These are phyloP conservation scores for Protea cynaroides DNA, from an alignment of 164 flowering plant species.

Conservation along the genomic window DNA sequence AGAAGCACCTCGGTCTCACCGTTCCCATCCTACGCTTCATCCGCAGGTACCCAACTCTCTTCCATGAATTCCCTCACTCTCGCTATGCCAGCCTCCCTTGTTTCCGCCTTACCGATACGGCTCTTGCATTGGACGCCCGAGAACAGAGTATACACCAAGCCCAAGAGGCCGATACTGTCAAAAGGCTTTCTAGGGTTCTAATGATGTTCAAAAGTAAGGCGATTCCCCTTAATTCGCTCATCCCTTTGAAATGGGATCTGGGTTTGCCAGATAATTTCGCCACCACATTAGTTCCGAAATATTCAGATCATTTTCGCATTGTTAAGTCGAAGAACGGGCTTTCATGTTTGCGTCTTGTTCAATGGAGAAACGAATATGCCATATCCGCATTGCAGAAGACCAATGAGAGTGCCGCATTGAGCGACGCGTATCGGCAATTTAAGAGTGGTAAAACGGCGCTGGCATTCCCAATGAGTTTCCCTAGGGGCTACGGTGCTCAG, in stretches of 20 bases:
- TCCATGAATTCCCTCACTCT: conserved; percentile 65
- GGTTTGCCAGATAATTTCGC: conserved; percentile 76
- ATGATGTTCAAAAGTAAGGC: conserved; percentile 55
- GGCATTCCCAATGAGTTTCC: conserved; percentile 80
- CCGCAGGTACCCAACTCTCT: conserved; percentile 81
- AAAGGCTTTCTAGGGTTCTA: conserved; percentile 57
- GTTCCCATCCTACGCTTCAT: conserved; percentile 87
- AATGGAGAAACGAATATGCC: conserved; percentile 68
- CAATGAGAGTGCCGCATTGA: conserved; percentile 34
- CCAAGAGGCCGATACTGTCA: conserved; percentile 41
- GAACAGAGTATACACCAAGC: conserved; percentile 39
- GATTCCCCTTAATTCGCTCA: conserved; percentile 48
- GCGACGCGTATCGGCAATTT: conserved; percentile 45
- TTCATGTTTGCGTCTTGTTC: conserved; percentile 37
- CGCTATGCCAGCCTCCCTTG: conserved; percentile 61
- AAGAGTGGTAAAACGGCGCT: conserved; percentile 51
- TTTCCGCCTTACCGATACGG: conserved; percentile 57
- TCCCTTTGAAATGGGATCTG: conserved; percentile 74
- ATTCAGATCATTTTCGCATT: conserved; percentile 54
- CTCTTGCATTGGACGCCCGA: conserved; percentile 44
- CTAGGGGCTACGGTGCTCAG: conserved; percentile 79
- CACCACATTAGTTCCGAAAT: conserved; percentile 38
- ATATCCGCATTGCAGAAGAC: conserved; percentile 68
- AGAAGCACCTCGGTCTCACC: conserved; percentile 79
- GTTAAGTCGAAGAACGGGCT: conserved; percentile 50